phyloP scores from a whole-genome alignment of 768 basidiomycete species.

The Phylloporus sp. region DNA sequence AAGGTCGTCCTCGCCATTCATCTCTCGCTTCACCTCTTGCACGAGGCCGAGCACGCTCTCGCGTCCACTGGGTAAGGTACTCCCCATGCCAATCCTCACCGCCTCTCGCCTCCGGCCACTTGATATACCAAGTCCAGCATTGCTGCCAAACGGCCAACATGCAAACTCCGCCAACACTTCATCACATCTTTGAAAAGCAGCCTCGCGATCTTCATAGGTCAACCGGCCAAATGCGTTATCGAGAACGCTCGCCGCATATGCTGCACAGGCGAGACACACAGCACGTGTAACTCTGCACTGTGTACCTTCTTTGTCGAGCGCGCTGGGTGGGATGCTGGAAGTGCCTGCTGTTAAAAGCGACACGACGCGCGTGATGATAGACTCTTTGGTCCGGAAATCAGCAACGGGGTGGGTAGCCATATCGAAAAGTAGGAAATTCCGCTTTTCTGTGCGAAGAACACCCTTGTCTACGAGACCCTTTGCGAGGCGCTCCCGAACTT shows the following conservation, averaged over 20 bases:
- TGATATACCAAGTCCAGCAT: constrained; percentile 30
- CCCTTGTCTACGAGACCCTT: constrained; percentile 99
- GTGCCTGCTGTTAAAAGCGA: constrained; percentile 81
- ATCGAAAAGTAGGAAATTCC: constrained; percentile 97
- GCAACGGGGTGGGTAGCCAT: constrained; percentile 99
- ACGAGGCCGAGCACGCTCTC: constrained; percentile 74
- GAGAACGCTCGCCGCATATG: constrained; percentile 91
- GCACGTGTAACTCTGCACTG: constrained; percentile 79
- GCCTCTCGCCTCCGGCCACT: constrained; percentile 40
- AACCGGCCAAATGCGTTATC: constrained; percentile 91
- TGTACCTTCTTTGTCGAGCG: constrained; percentile 72
- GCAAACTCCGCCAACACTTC: constrained; percentile 91
- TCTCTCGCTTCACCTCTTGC: constrained; percentile 70
- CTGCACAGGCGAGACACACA: constrained; percentile 84
- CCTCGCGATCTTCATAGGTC: constrained; percentile 90
- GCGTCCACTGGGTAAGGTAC: constrained; percentile 47
- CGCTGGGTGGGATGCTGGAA: constrained; percentile 68
- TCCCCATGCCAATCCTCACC: constrained; percentile 54
- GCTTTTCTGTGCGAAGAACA: constrained; percentile 96
- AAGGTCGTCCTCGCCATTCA: constrained; percentile 70
- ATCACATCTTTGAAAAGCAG: constrained; percentile 89
- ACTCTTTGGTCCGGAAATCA: constrained; percentile 86
- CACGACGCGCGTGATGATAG: constrained; percentile 71
- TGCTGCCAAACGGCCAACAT: constrained; percentile 79
- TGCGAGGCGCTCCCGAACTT: constrained; percentile 95